These are phyloP conservation scores for Wickerhamiella alocasiicola DNA, from an alignment of 805 yeast genomes.

Conservation along the genomic window DNA sequence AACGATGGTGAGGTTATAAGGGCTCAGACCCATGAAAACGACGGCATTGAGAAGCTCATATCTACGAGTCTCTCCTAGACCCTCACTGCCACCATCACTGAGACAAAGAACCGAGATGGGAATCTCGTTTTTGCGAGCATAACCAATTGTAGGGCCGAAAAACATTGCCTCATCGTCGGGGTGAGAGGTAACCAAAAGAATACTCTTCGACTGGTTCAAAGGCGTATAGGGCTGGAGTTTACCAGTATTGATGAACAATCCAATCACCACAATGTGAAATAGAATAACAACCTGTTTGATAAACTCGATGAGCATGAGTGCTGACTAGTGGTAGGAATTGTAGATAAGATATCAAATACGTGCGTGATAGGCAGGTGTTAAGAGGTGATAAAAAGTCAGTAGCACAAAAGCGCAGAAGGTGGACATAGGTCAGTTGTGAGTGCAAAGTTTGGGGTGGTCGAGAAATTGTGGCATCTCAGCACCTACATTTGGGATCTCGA, in stretches of 20 bases:
- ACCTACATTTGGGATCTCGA: too few relatives aligned
- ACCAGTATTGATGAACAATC: neutral
- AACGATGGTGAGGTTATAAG: slow-evolving; percentile 34
- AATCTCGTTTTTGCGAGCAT: slow-evolving; percentile 29
- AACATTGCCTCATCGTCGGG: slow-evolving; percentile 99
- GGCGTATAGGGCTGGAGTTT: slow-evolving; percentile 5
- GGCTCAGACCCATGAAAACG: slow-evolving; percentile 37
- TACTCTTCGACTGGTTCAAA: slow-evolving; percentile 13
- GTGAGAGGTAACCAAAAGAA: slow-evolving; percentile 62
- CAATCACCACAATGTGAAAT: slow-evolving; percentile 4
- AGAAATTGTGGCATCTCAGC: too few relatives aligned
- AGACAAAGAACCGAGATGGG: slow-evolving; percentile 49
- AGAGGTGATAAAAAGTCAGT: too few relatives aligned
- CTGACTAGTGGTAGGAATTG: neutral
- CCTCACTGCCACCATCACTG: slow-evolving; percentile 66
- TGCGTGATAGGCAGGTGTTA: too few relatives aligned
- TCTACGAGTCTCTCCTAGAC: slow-evolving; percentile 52
- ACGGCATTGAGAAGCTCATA: slow-evolving; percentile 49
- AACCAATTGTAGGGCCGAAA: slow-evolving; percentile 66
- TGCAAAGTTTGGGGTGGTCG: too few relatives aligned
- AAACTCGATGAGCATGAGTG: neutral
- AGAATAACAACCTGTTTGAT: neutral
- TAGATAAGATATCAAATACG: too few relatives aligned
- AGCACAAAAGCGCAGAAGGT: too few relatives aligned
- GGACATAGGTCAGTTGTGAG: too few relatives aligned